A percentile compares a stretch with the other conserved stretches of the same genome.
Evolutionary conservation across 73 alveolate species (phyloP).

Genomic region (Diophrys appendiculata): DNA sequence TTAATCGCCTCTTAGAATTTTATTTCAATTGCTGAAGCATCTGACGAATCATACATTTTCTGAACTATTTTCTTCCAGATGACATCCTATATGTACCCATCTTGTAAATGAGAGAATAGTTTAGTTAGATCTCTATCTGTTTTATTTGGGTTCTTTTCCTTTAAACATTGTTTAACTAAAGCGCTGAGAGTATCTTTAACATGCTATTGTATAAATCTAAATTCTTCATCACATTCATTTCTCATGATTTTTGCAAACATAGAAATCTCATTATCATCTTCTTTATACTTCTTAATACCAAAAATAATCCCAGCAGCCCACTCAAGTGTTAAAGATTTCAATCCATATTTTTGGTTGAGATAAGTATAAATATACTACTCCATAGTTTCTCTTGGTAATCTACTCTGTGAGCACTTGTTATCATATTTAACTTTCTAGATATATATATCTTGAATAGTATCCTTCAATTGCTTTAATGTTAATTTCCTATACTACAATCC

Average conservation of each 20-base stretch:
- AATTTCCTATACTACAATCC: slow-evolving; percentile 22
- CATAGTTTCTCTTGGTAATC: slow-evolving; percentile 72
- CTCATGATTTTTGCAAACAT: slow-evolving; percentile 94
- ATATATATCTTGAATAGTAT: slow-evolving; percentile 64
- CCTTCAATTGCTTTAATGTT: slow-evolving; percentile 68
- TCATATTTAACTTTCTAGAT: slow-evolving; percentile 67
- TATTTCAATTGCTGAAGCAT: slow-evolving; percentile 57
- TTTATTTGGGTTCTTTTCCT: slow-evolving; percentile 61
- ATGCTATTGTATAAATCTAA: slow-evolving; percentile 59
- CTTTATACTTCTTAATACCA: slow-evolving; percentile 75
- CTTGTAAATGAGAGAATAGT: slow-evolving; percentile 38
- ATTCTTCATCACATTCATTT: slow-evolving; percentile 98
- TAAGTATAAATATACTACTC: slow-evolving; percentile 80
- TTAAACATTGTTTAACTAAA: slow-evolving; percentile 59
- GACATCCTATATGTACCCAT: slow-evolving; percentile 51
- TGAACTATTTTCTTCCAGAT: slow-evolving; percentile 70
- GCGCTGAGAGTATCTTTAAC: slow-evolving; percentile 65
- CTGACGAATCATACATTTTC: slow-evolving; percentile 69
- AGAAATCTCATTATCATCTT: slow-evolving; percentile 91
- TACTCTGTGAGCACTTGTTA: slow-evolving; percentile 66
- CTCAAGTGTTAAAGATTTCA: slow-evolving; percentile 66
- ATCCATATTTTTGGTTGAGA: slow-evolving; percentile 74
- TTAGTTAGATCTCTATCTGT: slow-evolving; percentile 63
- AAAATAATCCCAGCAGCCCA: slow-evolving; percentile 80
- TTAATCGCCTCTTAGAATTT: slow-evolving; percentile 44